Conservation (phyloP, 2,329 filamentous ascomycete species). For the Neoarthrinium moseri region DNA sequence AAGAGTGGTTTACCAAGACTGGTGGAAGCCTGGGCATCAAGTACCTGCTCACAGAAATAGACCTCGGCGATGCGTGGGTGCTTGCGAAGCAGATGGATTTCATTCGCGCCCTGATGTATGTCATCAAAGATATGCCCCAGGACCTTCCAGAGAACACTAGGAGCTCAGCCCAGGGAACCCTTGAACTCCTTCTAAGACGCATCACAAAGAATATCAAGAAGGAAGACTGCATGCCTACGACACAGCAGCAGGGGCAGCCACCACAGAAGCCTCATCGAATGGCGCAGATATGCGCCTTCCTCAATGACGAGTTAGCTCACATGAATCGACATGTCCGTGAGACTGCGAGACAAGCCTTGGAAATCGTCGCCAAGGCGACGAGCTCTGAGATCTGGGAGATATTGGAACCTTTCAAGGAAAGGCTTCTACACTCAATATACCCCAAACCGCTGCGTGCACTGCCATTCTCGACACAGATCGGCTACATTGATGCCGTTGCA, state of each 20-base stretch:
- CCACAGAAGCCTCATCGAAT: constrained; percentile 58
- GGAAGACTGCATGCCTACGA: constrained; percentile 61
- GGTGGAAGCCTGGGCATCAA: constrained; percentile 90
- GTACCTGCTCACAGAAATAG: constrained; percentile 79
- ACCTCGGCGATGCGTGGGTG: constrained; percentile 83
- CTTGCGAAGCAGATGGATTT: constrained; percentile 82
- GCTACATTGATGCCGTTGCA: constrained; percentile 96
- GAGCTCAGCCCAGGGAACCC: constrained; percentile 75
- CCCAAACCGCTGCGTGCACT: constrained; percentile 90
- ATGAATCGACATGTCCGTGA: constrained; percentile 95
- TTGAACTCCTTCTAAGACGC: constrained; percentile 74
- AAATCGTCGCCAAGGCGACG: constrained; percentile 76
- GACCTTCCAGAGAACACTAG: constrained; percentile 91
- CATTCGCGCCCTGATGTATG: constrained; percentile 87
- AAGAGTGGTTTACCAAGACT: constrained; percentile 98
- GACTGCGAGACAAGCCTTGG: constrained; percentile 78
- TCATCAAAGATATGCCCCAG: constrained; percentile 96
- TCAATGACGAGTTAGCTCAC: constrained; percentile 87
- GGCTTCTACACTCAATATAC: constrained; percentile 87
- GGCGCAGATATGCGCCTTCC: constrained; percentile 75
- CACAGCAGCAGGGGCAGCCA: constrained; percentile 40
- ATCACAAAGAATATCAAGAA: constrained; percentile 80
- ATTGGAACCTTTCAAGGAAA: constrained; percentile 84
- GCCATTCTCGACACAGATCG: constrained; percentile 93
- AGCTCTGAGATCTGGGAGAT: constrained; percentile 82